These are phyloP conservation scores for Anthracocystis walkeri DNA, from an alignment of 1,284 basidiomycete species.

Conservation along the genomic window DNA sequence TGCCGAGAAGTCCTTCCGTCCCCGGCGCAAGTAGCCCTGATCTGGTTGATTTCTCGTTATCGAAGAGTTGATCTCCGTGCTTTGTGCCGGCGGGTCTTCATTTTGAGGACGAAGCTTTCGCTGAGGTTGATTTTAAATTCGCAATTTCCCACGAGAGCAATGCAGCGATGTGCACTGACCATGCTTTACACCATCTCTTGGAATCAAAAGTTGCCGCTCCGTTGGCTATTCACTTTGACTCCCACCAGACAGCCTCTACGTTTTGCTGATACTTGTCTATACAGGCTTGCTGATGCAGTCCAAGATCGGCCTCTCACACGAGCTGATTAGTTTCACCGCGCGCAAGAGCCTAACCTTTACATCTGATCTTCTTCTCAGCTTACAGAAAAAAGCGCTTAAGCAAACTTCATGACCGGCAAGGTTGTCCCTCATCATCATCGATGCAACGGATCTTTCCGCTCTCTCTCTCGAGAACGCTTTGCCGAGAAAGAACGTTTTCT, in stretches of 20 bases:
- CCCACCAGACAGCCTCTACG: too few relatives aligned
- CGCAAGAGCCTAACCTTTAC: too few relatives aligned
- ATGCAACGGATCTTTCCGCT: neutral
- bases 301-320: neutral
- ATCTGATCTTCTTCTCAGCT: neutral
- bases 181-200: neutral
- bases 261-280: too few relatives aligned
- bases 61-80: constrained; percentile 3
- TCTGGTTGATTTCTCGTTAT: constrained; percentile 6
- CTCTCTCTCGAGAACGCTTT: neutral
- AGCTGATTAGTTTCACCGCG: too few relatives aligned
- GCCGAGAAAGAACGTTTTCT: constrained; percentile 4
- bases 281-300: neutral
- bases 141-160: too few relatives aligned
- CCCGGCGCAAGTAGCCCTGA: too few relatives aligned
- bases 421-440: neutral
- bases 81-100: constrained; percentile 3
- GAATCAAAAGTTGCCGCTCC: too few relatives aligned
- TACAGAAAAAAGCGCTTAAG: neutral
- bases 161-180: constrained; percentile 6
- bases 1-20: too few relatives aligned
- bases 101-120: neutral
- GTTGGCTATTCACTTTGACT: too few relatives aligned
- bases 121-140: too few relatives aligned
- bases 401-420: neutral